Conservation (phyloP, 148 eudicot genomes). For the Silene latifolia region DNA sequence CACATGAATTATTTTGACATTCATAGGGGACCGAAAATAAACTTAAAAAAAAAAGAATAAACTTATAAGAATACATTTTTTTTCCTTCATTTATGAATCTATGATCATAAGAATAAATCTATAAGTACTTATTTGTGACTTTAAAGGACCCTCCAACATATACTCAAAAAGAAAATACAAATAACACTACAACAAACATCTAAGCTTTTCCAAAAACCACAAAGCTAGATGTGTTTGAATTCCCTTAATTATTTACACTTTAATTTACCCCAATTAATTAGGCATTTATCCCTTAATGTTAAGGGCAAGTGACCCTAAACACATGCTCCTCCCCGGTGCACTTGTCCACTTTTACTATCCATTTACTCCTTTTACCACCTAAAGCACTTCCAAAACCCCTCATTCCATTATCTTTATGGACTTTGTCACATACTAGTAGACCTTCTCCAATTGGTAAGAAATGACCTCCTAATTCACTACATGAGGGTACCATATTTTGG, state of each 20-base stretch:
- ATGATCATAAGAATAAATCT: too few relatives aligned
- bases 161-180: too few relatives aligned
- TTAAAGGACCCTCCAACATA: too few relatives aligned
- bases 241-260: constrained; percentile 11
- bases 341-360: constrained; percentile 41
- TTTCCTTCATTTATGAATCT: too few relatives aligned
- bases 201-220: constrained; percentile 26
- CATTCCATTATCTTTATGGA: constrained; percentile 7
- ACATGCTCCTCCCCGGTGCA: constrained; percentile 47
- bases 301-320: constrained; percentile 32
- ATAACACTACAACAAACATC: constrained; percentile 16
- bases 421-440: constrained; percentile 22
- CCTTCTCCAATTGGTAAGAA: constrained; percentile 42
- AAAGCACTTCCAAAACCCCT: constrained; percentile 10
- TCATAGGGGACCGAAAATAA: too few relatives aligned
- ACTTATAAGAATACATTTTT: too few relatives aligned
- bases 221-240: constrained; percentile 28
- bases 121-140: too few relatives aligned
- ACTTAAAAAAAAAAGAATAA: too few relatives aligned
- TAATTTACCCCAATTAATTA: not conserved
- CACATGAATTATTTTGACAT: too few relatives aligned
- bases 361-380: constrained; percentile 28
- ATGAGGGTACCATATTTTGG: constrained; percentile 20
- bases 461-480: constrained; percentile 32
- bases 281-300: constrained; percentile 21